Percentiles rank a stretch among this genome's conserved stretches.
Evolutionary conservation across 129 eudicot species (phyloP).

Genomic region (Centaurea solstitialis): DNA sequence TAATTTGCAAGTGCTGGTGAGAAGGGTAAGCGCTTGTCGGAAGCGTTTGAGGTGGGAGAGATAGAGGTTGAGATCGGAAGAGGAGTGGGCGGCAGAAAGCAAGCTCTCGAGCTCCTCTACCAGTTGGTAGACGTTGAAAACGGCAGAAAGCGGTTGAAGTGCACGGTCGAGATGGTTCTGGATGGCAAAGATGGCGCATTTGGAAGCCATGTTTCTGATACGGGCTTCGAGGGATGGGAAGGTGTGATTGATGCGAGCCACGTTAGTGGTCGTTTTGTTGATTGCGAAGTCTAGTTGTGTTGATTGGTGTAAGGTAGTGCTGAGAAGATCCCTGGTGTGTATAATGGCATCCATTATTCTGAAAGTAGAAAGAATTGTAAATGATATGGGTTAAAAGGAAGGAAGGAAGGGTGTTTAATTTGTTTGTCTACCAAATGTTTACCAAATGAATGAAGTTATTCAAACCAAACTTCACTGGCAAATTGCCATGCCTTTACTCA

Average conservation of each 20-base stretch:
- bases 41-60: slow-evolving; percentile 46
- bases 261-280: slow-evolving; percentile 35
- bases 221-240: slow-evolving; percentile 38
- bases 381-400: not conserved
- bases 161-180: slow-evolving; percentile 42
- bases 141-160: slow-evolving; percentile 60
- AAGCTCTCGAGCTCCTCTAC: slow-evolving; percentile 46
- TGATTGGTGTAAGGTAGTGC: slow-evolving; percentile 57
- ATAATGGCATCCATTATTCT: slow-evolving; percentile 18
- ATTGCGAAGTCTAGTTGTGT: slow-evolving; percentile 42
- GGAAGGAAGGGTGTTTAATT: not conserved
- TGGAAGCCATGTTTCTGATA: slow-evolving; percentile 32
- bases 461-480: slow-evolving; percentile 75
- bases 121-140: slow-evolving; percentile 46
- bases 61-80: slow-evolving; percentile 36
- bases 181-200: slow-evolving; percentile 41
- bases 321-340: slow-evolving; percentile 59
- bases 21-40: slow-evolving; percentile 64
- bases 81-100: slow-evolving; percentile 24
- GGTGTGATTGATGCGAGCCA: slow-evolving; percentile 34
- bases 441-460: slow-evolving; percentile 46
- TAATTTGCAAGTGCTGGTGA: slow-evolving; percentile 54
- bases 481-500: slow-evolving; percentile 41
- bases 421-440: slow-evolving; percentile 20
- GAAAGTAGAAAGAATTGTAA: not conserved